Percentiles rank a stretch among this genome's conserved stretches.
Conservation (phyloP, 768 basidiomycete genomes). For the Coprinopsis sp. region DNA sequence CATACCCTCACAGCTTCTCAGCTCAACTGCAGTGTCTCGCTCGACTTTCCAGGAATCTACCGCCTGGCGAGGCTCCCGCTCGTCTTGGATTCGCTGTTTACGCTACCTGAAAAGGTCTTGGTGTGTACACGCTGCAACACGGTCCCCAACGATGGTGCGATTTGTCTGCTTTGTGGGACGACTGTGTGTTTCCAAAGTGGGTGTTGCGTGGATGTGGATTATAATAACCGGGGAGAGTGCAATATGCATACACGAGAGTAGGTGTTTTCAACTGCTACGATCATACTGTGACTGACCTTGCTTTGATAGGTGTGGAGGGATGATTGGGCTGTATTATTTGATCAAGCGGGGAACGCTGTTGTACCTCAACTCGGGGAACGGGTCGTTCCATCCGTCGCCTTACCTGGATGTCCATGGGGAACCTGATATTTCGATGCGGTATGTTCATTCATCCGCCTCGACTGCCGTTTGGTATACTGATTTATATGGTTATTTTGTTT, state of each 20-base stretch:
- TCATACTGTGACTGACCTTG: constrained; percentile 4
- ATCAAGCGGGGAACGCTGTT: constrained; percentile 89
- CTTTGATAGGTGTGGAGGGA: constrained; percentile 74
- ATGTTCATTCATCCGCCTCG: constrained; percentile 15
- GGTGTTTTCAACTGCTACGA: constrained; percentile 30
- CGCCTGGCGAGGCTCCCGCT: constrained; percentile 77
- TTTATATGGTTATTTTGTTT: not conserved
- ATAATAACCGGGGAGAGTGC: constrained; percentile 78
- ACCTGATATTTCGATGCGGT: constrained; percentile 90
- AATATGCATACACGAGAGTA: constrained; percentile 94
- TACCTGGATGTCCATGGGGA: constrained; percentile 96
- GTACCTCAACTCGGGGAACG: constrained; percentile 83
- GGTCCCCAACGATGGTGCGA: constrained; percentile 79
- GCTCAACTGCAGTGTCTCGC: constrained; percentile 68
- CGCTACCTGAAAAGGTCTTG: constrained; percentile 66
- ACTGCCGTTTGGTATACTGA: not conserved
- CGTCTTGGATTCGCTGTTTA: constrained; percentile 79
- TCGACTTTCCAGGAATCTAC: constrained; percentile 84
- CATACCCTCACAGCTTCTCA: constrained; percentile 76
- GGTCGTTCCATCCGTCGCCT: constrained; percentile 84
- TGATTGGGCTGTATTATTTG: constrained; percentile 84
- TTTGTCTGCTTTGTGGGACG: constrained; percentile 87
- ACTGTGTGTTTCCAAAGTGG: constrained; percentile 88
- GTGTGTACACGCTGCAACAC: constrained; percentile 74
- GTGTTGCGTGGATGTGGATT: constrained; percentile 75